These are phyloP conservation scores for Nicotiana sylvestris DNA, from an alignment of 257 asterid genomes.

Conservation along the genomic window DNA sequence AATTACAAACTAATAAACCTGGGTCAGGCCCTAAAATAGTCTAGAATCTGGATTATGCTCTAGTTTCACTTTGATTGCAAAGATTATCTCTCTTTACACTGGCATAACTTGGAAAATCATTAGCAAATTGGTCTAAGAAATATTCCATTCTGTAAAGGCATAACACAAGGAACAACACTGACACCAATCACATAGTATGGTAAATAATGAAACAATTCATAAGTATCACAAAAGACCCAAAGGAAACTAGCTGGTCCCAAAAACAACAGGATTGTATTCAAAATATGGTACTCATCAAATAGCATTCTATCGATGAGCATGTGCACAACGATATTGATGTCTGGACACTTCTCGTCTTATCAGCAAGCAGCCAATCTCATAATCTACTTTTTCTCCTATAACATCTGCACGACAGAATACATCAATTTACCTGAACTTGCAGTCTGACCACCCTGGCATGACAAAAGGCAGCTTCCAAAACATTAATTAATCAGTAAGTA, in stretches of 20 bases:
- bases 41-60: not conserved
- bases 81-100: not conserved
- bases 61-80: not conserved
- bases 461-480: slow-evolving; percentile 14
- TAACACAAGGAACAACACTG: not conserved
- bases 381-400: not conserved
- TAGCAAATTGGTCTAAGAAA: not conserved
- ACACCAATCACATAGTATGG: slow-evolving; percentile 3
- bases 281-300: not conserved
- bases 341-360: not conserved
- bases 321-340: not conserved
- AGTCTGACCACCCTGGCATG: not conserved
- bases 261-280: not conserved
- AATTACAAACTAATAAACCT: not conserved
- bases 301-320: not conserved
- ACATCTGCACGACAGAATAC: not conserved
- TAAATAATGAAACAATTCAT: slow-evolving; percentile 2
- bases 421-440: slow-evolving; percentile 5
- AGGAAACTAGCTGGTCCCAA: not conserved
- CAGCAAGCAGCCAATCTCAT: slow-evolving; percentile 2
- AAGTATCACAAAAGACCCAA: slow-evolving; percentile 3
- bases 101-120: slow-evolving; percentile 7
- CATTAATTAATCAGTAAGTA: slow-evolving; percentile 19
- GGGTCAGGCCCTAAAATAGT: not conserved
- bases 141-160: not conserved